Evolutionary conservation across 345 rosid genomes (phyloP).

Genomic region (Turnera subulata): DNA sequence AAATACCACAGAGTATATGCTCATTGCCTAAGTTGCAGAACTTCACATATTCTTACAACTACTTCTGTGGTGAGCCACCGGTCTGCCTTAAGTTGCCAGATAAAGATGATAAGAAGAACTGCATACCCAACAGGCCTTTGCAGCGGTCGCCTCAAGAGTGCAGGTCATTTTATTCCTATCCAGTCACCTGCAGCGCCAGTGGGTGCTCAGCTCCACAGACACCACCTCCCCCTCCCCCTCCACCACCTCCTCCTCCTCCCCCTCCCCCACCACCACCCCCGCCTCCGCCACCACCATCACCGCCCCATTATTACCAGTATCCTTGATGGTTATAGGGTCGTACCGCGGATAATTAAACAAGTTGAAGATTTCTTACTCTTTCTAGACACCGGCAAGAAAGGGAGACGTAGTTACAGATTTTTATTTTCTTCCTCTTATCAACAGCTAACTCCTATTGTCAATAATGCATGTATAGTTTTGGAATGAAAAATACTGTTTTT

Average conservation of each 20-base stretch:
- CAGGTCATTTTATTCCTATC: conserved; percentile 45
- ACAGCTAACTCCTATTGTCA: too few relatives aligned
- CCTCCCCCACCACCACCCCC: conserved; percentile 13
- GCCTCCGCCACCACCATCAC: not conserved
- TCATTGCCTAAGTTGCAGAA: conserved; percentile 59
- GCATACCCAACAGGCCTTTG: conserved; percentile 53
- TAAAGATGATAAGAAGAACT: conserved; percentile 57
- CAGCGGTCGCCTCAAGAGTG: conserved; percentile 66
- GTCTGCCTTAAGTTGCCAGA: conserved; percentile 46
- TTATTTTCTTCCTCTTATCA: too few relatives aligned
- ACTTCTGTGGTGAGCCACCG: conserved; percentile 54
- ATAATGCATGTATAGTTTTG: too few relatives aligned
- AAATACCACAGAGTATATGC: conserved; percentile 62
- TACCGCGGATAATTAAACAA: too few relatives aligned
- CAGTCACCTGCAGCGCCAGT: conserved; percentile 45
- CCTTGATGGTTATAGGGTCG: too few relatives aligned
- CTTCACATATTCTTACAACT: conserved; percentile 69
- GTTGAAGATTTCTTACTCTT: too few relatives aligned
- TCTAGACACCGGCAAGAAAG: too few relatives aligned
- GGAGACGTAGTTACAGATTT: too few relatives aligned
- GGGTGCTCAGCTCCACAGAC: conserved; percentile 47
- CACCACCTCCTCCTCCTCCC: not conserved
- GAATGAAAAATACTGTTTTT: too few relatives aligned
- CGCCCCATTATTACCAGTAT: not conserved
- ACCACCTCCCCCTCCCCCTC: conserved; percentile 20